These are phyloP conservation scores for Hymenochaete sp. DNA, from an alignment of 1,284 basidiomycete genomes.

Conservation along the genomic window DNA sequence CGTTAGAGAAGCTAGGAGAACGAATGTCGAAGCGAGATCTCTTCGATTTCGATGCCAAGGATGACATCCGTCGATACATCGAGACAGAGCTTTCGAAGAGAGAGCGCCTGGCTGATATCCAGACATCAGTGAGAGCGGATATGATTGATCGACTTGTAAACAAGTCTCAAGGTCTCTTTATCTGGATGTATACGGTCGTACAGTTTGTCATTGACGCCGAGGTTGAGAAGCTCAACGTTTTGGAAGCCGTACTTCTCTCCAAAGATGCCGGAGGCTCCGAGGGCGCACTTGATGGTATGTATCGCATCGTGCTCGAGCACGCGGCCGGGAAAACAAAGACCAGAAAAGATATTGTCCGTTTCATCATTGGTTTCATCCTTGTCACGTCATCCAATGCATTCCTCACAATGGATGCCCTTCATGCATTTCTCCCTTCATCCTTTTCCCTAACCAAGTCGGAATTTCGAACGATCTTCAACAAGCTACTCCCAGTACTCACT, in stretches of 20 bases:
- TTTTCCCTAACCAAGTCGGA: too few relatives aligned
- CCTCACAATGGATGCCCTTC: neutral
- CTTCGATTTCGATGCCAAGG: neutral
- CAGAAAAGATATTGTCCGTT: neutral
- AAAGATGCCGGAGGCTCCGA: neutral
- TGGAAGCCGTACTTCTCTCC: neutral
- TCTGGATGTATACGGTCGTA: conserved; percentile 2
- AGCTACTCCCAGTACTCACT: neutral
- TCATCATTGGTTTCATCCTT: neutral
- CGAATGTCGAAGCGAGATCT: too few relatives aligned
- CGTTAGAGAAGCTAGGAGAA: too few relatives aligned
- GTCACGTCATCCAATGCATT: neutral
- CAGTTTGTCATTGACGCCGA: neutral
- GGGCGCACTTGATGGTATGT: neutral
- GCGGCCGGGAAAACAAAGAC: neutral
- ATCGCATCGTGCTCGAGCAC: neutral
- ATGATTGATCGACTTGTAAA: too few relatives aligned
- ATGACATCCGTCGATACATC: neutral
- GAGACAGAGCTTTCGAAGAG: neutral
- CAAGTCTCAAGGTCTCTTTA: conserved; percentile 1
- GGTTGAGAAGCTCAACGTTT: neutral
- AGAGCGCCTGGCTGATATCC: neutral
- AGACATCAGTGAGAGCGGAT: too few relatives aligned
- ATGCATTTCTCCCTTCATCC: neutral
- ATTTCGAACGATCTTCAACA: neutral